These are phyloP conservation scores for Dioszegia aurantiaca DNA, from an alignment of 768 basidiomycete species.

Conservation along the genomic window DNA sequence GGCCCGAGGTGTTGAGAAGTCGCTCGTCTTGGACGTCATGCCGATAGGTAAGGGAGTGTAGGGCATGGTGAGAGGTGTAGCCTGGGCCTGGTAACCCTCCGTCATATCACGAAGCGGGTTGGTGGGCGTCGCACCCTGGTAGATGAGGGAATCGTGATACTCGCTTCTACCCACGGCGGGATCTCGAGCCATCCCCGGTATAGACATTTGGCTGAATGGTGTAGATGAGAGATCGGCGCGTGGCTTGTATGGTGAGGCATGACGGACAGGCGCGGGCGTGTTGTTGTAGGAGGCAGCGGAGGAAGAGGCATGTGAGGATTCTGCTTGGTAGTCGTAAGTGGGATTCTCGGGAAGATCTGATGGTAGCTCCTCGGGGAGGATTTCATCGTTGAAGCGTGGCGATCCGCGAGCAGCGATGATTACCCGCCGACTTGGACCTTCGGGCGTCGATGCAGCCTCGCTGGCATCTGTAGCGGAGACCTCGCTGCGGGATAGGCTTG, in stretches of 20 bases:
- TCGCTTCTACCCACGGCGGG: slow-evolving; percentile 1
- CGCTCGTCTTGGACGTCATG: slow-evolving; percentile 16
- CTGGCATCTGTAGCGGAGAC: slow-evolving; percentile 30
- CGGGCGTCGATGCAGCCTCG: slow-evolving; percentile 38
- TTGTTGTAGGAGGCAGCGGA: slow-evolving; percentile 13
- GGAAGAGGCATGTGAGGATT: slow-evolving; percentile 3
- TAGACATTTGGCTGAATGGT: slow-evolving; percentile 14
- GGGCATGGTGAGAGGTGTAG: slow-evolving; percentile 18
- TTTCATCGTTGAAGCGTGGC: slow-evolving; percentile 7
- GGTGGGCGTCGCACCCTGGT: slow-evolving; percentile 5
- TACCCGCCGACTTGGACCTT: slow-evolving; percentile 30
- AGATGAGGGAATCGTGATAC: not conserved
- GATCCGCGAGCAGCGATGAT: slow-evolving; percentile 7
- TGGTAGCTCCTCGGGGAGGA: not conserved
- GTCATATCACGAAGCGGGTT: slow-evolving; percentile 33
- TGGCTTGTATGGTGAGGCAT: slow-evolving; percentile 24
- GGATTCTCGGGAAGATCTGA: slow-evolving; percentile 13
- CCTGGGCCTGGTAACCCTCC: slow-evolving; percentile 20
- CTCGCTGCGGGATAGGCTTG: slow-evolving; percentile 41
- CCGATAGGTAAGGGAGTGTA: slow-evolving; percentile 35
- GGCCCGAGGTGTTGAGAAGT: slow-evolving; percentile 37
- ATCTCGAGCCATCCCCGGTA: slow-evolving; percentile 25
- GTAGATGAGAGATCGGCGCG: slow-evolving; percentile 10
- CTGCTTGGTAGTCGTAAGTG: slow-evolving; percentile 25
- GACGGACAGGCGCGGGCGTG: slow-evolving; percentile 14